Conservation (phyloP, 352 stramenopile genomes). For the Globisporangium ultimum region DNA sequence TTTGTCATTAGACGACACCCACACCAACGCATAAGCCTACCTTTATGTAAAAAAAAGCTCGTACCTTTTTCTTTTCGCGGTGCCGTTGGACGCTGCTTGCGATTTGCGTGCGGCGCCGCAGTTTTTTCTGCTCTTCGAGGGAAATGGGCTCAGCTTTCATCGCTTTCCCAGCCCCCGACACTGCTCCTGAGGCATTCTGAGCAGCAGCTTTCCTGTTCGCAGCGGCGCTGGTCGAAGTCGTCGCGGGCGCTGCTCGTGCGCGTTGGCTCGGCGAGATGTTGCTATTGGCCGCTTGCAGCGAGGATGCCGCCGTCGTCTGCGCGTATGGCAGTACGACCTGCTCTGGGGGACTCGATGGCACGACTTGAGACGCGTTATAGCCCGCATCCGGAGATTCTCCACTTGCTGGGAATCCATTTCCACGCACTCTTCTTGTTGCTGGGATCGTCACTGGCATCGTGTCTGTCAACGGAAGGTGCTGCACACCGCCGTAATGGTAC, state of each 20-base stretch:
- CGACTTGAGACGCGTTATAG: too few relatives aligned
- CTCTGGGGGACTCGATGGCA: neutral
- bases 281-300: neutral
- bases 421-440: too few relatives aligned
- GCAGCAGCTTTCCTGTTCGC: too few relatives aligned
- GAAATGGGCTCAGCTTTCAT: slow-evolving; percentile 25
- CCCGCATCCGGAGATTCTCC: too few relatives aligned
- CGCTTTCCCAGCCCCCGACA: neutral
- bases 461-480: too few relatives aligned
- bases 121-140: slow-evolving; percentile 59
- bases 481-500: too few relatives aligned
- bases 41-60: too few relatives aligned
- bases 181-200: neutral
- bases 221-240: neutral
- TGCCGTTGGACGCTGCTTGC: slow-evolving; percentile 63
- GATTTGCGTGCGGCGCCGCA: slow-evolving; percentile 53
- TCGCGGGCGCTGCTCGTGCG: neutral
- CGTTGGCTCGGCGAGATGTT: slow-evolving; percentile 3
- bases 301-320: neutral
- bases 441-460: too few relatives aligned
- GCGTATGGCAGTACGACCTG: neutral
- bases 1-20: too few relatives aligned
- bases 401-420: too few relatives aligned
- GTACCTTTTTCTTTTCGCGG: slow-evolving; percentile 59
- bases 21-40: too few relatives aligned